Evolutionary conservation across 495 filamentous ascomycete species (phyloP).

Genomic region (Aspergillus coremiiformis): DNA sequence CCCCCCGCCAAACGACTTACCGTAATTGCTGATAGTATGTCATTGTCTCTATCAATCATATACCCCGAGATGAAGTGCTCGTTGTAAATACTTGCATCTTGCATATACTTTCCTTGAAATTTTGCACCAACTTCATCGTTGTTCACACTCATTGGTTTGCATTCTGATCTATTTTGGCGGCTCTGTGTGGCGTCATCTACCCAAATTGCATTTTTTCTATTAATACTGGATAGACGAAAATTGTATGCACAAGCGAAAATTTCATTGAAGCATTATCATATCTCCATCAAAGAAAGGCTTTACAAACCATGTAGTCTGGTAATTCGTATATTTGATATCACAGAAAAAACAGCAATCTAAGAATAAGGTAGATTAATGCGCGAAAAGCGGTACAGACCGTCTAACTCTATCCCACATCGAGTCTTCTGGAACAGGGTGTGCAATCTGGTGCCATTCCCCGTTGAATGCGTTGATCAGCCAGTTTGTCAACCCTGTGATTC

Average conservation of each 20-base stretch:
- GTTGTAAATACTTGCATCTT: background rate
- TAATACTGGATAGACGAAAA: background rate
- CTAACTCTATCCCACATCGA: conserved; percentile 24
- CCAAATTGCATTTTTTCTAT: background rate
- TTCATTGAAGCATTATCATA: background rate
- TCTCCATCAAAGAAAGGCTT: too few relatives aligned
- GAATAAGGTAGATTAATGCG: conserved; percentile 8
- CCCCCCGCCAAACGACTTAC: too few relatives aligned
- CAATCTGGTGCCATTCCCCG: conserved; percentile 82
- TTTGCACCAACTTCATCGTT: background rate
- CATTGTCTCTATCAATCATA: background rate
- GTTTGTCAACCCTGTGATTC: conserved; percentile 62
- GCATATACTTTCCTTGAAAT: background rate
- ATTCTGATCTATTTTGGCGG: background rate
- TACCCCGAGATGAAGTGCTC: background rate
- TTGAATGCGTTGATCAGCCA: conserved; percentile 98
- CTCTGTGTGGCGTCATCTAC: background rate
- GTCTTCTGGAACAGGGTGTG: conserved; percentile 53
- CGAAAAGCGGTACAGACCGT: conserved; percentile 14
- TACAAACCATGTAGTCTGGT: too few relatives aligned
- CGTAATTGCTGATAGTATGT: background rate
- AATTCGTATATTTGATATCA: background rate
- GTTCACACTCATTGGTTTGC: background rate
- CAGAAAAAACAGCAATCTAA: too few relatives aligned
- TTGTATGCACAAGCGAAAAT: background rate